Percentiles rank a stretch among this genome's conserved stretches.
phyloP scores from a whole-genome alignment of 495 filamentous ascomycete genomes.

The Sphaerosporella brunnea region DNA sequence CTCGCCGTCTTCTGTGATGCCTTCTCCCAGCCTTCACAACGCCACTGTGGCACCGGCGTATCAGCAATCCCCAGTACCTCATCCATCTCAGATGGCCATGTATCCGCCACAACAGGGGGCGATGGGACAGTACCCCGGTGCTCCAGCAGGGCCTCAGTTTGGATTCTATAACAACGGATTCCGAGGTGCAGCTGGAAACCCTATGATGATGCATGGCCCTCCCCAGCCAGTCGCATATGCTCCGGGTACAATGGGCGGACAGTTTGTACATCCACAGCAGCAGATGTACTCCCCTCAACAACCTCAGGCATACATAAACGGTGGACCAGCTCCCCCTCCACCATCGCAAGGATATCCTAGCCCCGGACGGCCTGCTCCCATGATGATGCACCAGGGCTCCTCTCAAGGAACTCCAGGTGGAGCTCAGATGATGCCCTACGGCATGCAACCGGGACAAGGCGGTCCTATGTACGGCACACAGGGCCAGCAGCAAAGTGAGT shows the following conservation, averaged over 20 bases:
- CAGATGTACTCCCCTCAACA: conserved; percentile 50
- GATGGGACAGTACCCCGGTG: conserved; percentile 42
- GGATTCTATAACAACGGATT: conserved; percentile 30
- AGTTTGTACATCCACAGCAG: conserved; percentile 33
- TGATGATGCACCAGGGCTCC: conserved; percentile 49
- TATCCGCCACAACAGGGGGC: conserved; percentile 39
- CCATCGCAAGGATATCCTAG: conserved; percentile 43
- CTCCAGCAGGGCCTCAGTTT: conserved; percentile 32
- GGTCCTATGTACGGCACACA: conserved; percentile 23
- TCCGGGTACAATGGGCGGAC: conserved; percentile 31
- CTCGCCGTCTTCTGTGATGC: conserved; percentile 43
- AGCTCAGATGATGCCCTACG: conserved; percentile 27
- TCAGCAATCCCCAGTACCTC: conserved; percentile 36
- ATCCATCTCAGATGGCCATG: conserved; percentile 37
- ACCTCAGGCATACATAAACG: conserved; percentile 42
- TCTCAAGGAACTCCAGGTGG: conserved; percentile 24
- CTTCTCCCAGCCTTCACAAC: conserved; percentile 45
- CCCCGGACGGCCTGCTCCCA: conserved; percentile 44
- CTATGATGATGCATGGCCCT: conserved; percentile 54
- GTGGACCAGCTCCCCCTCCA: conserved; percentile 37
- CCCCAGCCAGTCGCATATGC: conserved; percentile 39
- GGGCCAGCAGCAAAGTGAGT: conserved; percentile 26
- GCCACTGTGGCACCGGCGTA: conserved; percentile 37
- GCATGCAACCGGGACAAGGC: conserved; percentile 24
- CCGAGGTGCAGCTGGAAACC: conserved; percentile 34